Evolutionary conservation across 2,329 filamentous ascomycete species (phyloP), one percentile per base, ranked within the genome.

Genomic region (Davidsoniella eucalypti): DNA sequence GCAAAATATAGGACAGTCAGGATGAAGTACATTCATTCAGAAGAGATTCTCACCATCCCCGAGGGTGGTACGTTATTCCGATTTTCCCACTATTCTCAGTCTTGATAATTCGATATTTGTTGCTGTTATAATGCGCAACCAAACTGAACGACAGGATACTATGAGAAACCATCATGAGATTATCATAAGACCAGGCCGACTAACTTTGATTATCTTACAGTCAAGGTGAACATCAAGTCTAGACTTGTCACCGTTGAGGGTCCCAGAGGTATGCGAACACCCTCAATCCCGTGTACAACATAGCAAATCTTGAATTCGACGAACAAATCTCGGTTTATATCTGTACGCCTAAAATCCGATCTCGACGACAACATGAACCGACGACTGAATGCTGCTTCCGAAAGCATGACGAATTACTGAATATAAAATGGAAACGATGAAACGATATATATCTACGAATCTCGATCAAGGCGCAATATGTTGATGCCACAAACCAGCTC

Each of bases 21-120:
- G 75, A 96, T 96, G 92, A 93, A 85, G 79, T 96, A 95, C 86
- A 94, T 98, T 76, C 87, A 95, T 80, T 94, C 87, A 67, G 78
- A 90, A 76, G 90, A 98, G 82, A 77, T 79, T 73, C 78, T 98
- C 75, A 79, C 82, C 66, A 87, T 98, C 73, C 92, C 93, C 66
- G 87, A 95, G 71, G 86, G 88, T 77, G 87, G 87, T 94, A 82
- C 74, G 86, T 84, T 62, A 47, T 53, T 43, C 43, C 43, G 38
- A 53, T 56, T 54, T 52, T 52, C 44, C 47, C 5, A 49, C 23
- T 21, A 43, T 42, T 40, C 47, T 49, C 23, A 9, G 4, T 33
- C 6, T 33, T 33, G 12, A 33, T 33, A 33, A 9, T 33, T 36
- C 36, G 25, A 50, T 36, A 52, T 43, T 38, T 33, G 29, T 33